Percentiles rank a stretch among this genome's conserved stretches.
These are phyloP conservation scores for Thymus mandschuricus DNA, from an alignment of 257 asterid genomes.

Conservation along the genomic window DNA sequence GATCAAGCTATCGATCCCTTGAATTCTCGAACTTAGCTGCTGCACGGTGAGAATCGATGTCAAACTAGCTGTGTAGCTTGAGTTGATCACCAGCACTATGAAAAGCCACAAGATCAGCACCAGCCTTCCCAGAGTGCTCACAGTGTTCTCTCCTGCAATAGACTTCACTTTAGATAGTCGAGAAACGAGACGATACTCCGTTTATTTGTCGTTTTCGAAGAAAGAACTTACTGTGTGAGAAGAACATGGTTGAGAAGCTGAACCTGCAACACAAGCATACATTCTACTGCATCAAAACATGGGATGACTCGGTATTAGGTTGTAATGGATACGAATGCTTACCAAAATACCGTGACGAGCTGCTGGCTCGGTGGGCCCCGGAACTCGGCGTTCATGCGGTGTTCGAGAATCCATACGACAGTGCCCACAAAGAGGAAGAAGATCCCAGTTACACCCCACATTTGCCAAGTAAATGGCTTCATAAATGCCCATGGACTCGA, in stretches of 20 bases:
- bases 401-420: conserved; percentile 94
- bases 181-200: no score
- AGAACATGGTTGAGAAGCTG: conserved; percentile 94
- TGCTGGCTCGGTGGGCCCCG: conserved; percentile 90
- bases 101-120: conserved; percentile 85
- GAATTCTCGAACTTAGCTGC: conserved; percentile 66
- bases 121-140: conserved; percentile 74
- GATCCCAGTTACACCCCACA: conserved; percentile 79
- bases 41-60: conserved; percentile 89
- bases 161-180: not conserved
- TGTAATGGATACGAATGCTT: conserved; percentile 25
- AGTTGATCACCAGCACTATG: conserved; percentile 77
- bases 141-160: conserved; percentile 82
- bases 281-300: conserved; percentile 13
- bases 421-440: conserved; percentile 79
- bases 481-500: conserved; percentile 87
- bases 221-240: conserved; percentile 73
- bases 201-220: not conserved
- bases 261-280: conserved; percentile 59
- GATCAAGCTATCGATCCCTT: conserved; percentile 74
- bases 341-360: conserved; percentile 74
- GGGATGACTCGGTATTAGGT: not conserved
- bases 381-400: conserved; percentile 71
- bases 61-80: conserved; percentile 97
- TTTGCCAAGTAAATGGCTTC: conserved; percentile 76